Evolutionary conservation across 371 early-diverging fungal genomes (phyloP).

Genomic region (Dipsacomyces acuminosporus): DNA sequence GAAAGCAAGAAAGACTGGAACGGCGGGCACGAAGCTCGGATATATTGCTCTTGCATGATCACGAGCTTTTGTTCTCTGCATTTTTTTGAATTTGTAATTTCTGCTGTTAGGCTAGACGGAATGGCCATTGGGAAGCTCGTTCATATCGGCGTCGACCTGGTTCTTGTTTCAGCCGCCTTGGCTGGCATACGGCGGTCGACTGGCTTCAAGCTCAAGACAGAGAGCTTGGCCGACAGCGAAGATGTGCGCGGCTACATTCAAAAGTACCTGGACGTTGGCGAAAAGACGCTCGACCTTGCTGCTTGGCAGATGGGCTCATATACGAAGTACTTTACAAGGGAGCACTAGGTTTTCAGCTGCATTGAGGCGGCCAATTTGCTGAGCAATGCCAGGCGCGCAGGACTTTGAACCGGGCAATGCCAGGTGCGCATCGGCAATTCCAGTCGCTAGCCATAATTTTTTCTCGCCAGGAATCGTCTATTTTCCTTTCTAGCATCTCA

Average conservation of each 20-base stretch:
- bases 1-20: too few relatives aligned
- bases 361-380: too few relatives aligned
- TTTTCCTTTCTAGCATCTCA: too few relatives aligned
- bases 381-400: too few relatives aligned
- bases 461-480: too few relatives aligned
- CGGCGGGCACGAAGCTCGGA: too few relatives aligned
- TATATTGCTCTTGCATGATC: too few relatives aligned
- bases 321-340: constrained; percentile 29
- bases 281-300: constrained; percentile 37
- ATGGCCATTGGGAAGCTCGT: constrained; percentile 53
- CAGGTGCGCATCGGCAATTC: too few relatives aligned
- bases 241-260: constrained; percentile 27
- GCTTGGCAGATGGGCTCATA: constrained; percentile 29
- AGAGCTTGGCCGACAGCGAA: constrained; percentile 32
- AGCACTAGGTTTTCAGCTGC: constrained; percentile 6
- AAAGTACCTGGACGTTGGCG: constrained; percentile 39
- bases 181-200: constrained; percentile 74
- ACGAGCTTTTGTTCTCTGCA: too few relatives aligned
- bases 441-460: too few relatives aligned
- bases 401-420: too few relatives aligned
- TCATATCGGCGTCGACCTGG: constrained; percentile 69
- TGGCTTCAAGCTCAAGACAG: constrained; percentile 48
- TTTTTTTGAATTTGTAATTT: too few relatives aligned
- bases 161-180: constrained; percentile 67
- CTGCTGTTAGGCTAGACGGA: not conserved